These are phyloP conservation scores for Canavalia ensiformis DNA, from an alignment of 306 rosid genomes.

Conservation along the genomic window DNA sequence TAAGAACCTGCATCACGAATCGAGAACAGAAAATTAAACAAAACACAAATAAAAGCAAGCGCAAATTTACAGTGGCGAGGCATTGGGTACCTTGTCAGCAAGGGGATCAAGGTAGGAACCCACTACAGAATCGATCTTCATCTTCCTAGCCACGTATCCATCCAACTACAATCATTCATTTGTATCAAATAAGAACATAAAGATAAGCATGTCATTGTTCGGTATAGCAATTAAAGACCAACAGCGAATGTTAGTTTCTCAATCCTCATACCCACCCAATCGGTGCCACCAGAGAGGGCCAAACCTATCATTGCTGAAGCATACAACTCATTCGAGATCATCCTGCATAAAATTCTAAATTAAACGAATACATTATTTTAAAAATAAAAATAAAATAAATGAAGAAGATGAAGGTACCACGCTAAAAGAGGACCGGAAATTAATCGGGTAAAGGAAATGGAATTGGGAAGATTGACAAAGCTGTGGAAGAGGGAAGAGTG, in stretches of 20 bases:
- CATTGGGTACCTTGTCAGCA: constrained; percentile 79
- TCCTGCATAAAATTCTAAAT: constrained; percentile 57
- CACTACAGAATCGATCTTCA: constrained; percentile 92
- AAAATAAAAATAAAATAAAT: not conserved
- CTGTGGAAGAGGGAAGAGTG: constrained; percentile 47
- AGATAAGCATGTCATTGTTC: not conserved
- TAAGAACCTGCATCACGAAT: constrained; percentile 72
- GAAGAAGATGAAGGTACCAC: constrained; percentile 59
- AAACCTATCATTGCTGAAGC: constrained; percentile 81
- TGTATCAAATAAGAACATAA: constrained; percentile 17
- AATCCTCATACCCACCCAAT: constrained; percentile 87
- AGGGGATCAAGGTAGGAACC: constrained; percentile 98
- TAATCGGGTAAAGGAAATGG: constrained; percentile 73
- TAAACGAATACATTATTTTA: not conserved
- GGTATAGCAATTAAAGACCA: not conserved
- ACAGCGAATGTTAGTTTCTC: not conserved
- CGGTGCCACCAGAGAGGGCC: constrained; percentile 83
- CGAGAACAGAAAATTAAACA: constrained; percentile 36
- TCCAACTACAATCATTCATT: constrained; percentile 64
- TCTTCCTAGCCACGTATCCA: constrained; percentile 87
- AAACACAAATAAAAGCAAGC: not conserved
- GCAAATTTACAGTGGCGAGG: not conserved
- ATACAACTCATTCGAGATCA: constrained; percentile 81
- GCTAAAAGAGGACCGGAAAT: constrained; percentile 91
- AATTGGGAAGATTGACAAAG: constrained; percentile 79